Evolutionary conservation across 331 rosid species (phyloP), one percentile per base, ranked within the genome.

Genomic region (Telfairia occidentalis): DNA sequence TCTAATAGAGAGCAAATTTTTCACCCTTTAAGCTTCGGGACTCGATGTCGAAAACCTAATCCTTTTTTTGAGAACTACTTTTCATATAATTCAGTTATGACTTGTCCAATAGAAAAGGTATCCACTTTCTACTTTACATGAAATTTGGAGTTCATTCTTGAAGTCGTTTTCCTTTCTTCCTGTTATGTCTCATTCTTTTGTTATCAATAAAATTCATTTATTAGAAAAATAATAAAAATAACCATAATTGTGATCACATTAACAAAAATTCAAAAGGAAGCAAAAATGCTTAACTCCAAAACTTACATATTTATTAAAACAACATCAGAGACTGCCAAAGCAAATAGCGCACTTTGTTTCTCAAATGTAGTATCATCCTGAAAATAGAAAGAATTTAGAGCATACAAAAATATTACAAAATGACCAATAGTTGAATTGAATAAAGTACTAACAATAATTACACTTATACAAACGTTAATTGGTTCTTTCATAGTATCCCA

Each of bases 331-430:
- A 86, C 32, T 15, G 90, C 82, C 77, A 84, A 61, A 23, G 90
- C 84, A 82, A 86, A 86, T 2, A 84, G 77, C 28, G 90, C 90
- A 34, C 87, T 86, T 67, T 82, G 90, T 57, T 84, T 86, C 80
- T 86, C 90, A 26, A 86, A 86, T 29, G 86, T n/a, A 42, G 90
- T 84, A 76, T 86, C 90, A 73, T 84, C 86, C 90, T 86, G 83
- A 58, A 58, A 49, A 2, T 75, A 24, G 18, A 79, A 28, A 40
- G 21, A 1, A n/a, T 67, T 29, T 26, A 24, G 49, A 58, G 18
- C 60, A 40, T n/a, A 73, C 7, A 81, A 15, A 32, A 71, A 26
- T 19, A 50, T 34, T 55, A 28, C 18, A 35, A 4, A 34, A 19
- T 30, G 30, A 28, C 23, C 4, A 11, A 5, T n/a, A 35, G 19